Base-by-base conservation (phyloP, 306 rosid genomes). In the Lathyrus oleraceus region DNA sequence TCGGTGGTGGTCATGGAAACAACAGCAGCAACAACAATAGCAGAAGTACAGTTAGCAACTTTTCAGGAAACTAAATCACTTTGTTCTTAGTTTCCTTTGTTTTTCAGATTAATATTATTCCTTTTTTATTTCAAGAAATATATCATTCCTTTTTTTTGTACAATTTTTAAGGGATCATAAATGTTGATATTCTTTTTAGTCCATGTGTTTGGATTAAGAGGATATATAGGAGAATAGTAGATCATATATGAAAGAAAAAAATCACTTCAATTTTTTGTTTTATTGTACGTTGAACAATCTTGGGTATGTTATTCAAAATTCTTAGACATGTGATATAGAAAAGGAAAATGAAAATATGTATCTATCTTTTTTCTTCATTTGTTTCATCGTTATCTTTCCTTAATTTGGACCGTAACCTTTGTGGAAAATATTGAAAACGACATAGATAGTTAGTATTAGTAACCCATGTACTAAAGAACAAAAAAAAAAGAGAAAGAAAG, bases 141-240 rank as follows among this genome's bases (percentile, higher is more conserved):
- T 44, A 44, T 15, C 2, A n/a, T 53, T 49, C 12, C 14, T 17
- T 68, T 38, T 40, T 79, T 60, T 47, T 56, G 80, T 67, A 53
- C 75, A 77, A 77, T 57, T 56, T 73, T 72, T 17, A 78, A 61
- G 36, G 79, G 78, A 71, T 75, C 42, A 54, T 54, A 79, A 81
- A 78, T 90, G 97, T 93, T 76, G 84, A 85, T 85, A 83, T 72
- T 62, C 78, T 87, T 81, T 79, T 72, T 66, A 68, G 49, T 45
- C 73, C 77, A 75, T 86, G 78, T 71, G 53, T 71, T 73, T 69
- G 82, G 80, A 79, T 57, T 57, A 81, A 72, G 70, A 43, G 38
- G n/a, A 66, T 43, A 62, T 44, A 60, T 61, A 61, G 13, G 12
- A 61, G 67, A 61, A 60, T 61, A 61, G 6, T 10, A 61, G 48